These are phyloP conservation scores for Carpinus fangiana DNA, from an alignment of 306 rosid species.

Conservation along the genomic window DNA sequence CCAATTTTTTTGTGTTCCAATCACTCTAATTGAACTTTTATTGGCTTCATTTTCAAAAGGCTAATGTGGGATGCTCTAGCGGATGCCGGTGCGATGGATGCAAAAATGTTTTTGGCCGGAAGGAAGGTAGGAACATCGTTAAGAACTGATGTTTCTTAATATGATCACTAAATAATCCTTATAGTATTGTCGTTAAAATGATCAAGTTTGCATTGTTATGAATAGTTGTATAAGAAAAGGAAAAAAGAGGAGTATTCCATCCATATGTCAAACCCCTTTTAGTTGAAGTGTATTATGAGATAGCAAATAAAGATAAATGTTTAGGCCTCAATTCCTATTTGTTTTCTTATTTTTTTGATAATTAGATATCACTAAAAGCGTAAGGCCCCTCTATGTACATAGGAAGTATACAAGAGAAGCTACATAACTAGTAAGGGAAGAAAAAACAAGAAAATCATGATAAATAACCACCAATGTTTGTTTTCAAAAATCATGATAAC, in stretches of 20 bases:
- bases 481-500: no score
- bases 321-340: no score
- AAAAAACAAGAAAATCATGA: no score
- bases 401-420: no score
- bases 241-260: background rate
- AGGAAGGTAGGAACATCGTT: slow-evolving; percentile 50
- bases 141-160: slow-evolving; percentile 15
- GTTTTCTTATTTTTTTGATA: no score
- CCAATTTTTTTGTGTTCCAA: slow-evolving; percentile 1
- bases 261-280: background rate
- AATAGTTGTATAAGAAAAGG: background rate
- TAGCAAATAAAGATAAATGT: no score
- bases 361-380: no score
- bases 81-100: slow-evolving; percentile 78
- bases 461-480: no score
- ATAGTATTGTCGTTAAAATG: background rate
- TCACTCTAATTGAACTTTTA: slow-evolving; percentile 17
- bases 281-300: no score
- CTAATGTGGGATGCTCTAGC: slow-evolving; percentile 68
- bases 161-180: background rate
- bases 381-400: no score
- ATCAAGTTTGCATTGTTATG: background rate
- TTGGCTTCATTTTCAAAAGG: slow-evolving; percentile 37
- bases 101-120: slow-evolving; percentile 56
- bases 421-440: no score